Percentiles rank a stretch among this genome's conserved stretches.
phyloP scores from a whole-genome alignment of 2,329 filamentous ascomycete genomes.

The Achaetomium macrosporum region DNA sequence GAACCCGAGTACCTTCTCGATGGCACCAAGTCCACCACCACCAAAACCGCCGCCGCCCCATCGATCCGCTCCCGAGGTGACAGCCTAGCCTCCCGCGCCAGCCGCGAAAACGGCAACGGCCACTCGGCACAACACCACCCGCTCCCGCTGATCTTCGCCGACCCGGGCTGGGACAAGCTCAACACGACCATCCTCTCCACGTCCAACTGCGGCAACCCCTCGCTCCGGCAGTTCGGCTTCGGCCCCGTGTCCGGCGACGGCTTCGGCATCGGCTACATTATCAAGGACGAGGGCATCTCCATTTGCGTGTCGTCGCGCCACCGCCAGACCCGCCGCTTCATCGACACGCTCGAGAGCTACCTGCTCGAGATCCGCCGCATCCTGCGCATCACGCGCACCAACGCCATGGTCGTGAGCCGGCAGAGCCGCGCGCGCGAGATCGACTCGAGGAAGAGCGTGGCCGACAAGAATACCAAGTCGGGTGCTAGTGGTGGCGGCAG shows the following conservation, averaged over 20 bases:
- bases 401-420: slow-evolving; percentile 22
- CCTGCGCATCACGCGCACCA: slow-evolving; percentile 57
- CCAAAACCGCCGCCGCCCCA: slow-evolving; percentile 28
- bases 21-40: slow-evolving; percentile 18
- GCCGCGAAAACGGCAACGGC: slow-evolving; percentile 30
- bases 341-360: slow-evolving; percentile 86
- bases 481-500: background rate
- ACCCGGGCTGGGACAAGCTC: slow-evolving; percentile 87
- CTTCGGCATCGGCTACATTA: slow-evolving; percentile 97
- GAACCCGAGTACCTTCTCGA: slow-evolving; percentile 37
- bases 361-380: slow-evolving; percentile 85
- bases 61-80: slow-evolving; percentile 42
- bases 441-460: slow-evolving; percentile 33
- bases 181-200: slow-evolving; percentile 93
- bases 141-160: slow-evolving; percentile 77
- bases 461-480: slow-evolving; percentile 35
- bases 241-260: slow-evolving; percentile 90
- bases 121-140: slow-evolving; percentile 29
- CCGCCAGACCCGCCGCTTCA: slow-evolving; percentile 82
- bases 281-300: slow-evolving; percentile 86
- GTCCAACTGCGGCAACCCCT: slow-evolving; percentile 97
- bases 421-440: slow-evolving; percentile 27
- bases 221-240: slow-evolving; percentile 91
- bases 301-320: slow-evolving; percentile 94
- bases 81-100: slow-evolving; percentile 30